Conservation (phyloP, 306 rosid species). For the Erythrophleum fordii region DNA sequence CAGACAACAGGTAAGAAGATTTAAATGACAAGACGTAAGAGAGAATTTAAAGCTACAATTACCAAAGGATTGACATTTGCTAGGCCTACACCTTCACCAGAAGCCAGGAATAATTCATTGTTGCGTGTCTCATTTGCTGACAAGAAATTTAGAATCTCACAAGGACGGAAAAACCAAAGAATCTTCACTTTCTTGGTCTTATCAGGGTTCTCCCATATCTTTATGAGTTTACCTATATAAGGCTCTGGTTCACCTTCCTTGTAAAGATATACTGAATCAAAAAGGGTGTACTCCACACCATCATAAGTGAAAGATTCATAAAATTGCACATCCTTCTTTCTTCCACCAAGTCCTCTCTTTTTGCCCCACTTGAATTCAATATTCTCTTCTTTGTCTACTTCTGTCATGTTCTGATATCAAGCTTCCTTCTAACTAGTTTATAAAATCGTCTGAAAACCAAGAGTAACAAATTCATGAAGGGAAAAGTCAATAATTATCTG, state of each 20-base stretch:
- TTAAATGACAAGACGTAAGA: background rate
- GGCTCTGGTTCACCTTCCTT: constrained; percentile 75
- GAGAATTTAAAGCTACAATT: constrained; percentile 25
- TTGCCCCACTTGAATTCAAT: constrained; percentile 76
- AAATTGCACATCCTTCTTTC: constrained; percentile 52
- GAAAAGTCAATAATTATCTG: background rate
- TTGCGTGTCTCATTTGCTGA: background rate
- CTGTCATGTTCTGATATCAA: constrained; percentile 51
- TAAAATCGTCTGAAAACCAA: constrained; percentile 12
- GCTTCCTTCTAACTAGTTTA: background rate
- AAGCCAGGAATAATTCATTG: constrained; percentile 6
- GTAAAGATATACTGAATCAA: constrained; percentile 71
- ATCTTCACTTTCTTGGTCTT: constrained; percentile 69
- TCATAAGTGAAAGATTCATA: constrained; percentile 75
- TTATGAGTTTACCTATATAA: constrained; percentile 68
- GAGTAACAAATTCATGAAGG: background rate
- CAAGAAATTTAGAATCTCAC: constrained; percentile 33
- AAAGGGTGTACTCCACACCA: constrained; percentile 64
- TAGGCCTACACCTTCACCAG: background rate
- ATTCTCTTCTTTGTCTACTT: constrained; percentile 37
- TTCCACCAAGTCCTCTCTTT: constrained; percentile 57
- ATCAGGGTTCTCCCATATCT: constrained; percentile 68
- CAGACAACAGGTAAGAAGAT: background rate
- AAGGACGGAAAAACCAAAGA: constrained; percentile 86
- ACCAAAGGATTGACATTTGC: constrained; percentile 78